Conservation (phyloP, 495 filamentous ascomycete genomes). For the Neurospora discreta region DNA sequence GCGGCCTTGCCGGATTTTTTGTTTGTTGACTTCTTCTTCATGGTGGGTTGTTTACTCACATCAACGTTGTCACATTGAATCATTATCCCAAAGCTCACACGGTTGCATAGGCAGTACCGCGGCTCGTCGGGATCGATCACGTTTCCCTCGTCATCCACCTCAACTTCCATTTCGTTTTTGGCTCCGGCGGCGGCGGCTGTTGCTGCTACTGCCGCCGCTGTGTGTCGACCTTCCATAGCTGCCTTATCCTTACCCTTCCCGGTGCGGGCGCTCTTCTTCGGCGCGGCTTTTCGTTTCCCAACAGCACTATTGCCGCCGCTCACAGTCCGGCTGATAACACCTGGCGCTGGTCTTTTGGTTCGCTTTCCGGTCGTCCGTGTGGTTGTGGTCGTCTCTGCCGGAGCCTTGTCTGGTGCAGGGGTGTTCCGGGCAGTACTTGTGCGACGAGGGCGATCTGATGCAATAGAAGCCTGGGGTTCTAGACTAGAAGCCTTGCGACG, state of each 20-base stretch:
- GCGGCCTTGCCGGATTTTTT: neutral
- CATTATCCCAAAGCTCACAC: slow-evolving; percentile 91
- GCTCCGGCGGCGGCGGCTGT: slow-evolving; percentile 1
- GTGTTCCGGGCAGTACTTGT: slow-evolving; percentile 47
- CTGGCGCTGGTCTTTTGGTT: slow-evolving; percentile 64
- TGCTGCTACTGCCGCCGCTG: slow-evolving; percentile 27
- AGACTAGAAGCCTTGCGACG: slow-evolving; percentile 39
- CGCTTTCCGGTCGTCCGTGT: slow-evolving; percentile 20
- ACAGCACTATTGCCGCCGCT: slow-evolving; percentile 64
- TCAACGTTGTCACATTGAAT: slow-evolving; percentile 86
- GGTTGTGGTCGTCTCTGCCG: neutral
- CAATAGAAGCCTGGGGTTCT: slow-evolving; percentile 36
- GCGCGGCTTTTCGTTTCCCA: slow-evolving; percentile 69
- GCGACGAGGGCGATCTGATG: slow-evolving; percentile 41
- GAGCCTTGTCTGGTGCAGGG: slow-evolving; percentile 33
- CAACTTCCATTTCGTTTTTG: slow-evolving; percentile 23
- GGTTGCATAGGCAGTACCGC: slow-evolving; percentile 80
- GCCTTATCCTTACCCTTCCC: neutral
- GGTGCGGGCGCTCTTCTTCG: slow-evolving; percentile 37
- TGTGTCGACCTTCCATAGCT: slow-evolving; percentile 33
- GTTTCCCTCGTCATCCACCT: slow-evolving; percentile 57
- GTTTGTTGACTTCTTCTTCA: neutral
- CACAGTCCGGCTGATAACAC: slow-evolving; percentile 54
- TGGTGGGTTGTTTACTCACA: slow-evolving; percentile 44
- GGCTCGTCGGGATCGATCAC: slow-evolving; percentile 81